Conservation (phyloP, 768 basidiomycete species). For the Neoboletus subvelutipes region DNA sequence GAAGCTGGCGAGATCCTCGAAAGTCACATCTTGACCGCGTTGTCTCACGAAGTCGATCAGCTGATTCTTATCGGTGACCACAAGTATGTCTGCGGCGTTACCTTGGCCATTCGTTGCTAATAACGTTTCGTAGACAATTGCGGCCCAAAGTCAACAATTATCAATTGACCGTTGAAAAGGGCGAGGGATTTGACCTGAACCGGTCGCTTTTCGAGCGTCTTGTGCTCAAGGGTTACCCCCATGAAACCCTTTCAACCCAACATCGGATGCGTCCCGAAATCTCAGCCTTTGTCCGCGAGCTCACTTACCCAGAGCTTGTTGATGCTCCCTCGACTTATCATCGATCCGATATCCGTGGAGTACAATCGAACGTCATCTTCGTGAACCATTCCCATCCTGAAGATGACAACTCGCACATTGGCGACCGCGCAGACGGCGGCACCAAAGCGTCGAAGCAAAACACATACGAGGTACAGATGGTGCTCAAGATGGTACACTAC, state of each 20-base stretch:
- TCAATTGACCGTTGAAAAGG: conserved; percentile 62
- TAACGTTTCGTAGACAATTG: conserved; percentile 46
- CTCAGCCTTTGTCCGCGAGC: conserved; percentile 54
- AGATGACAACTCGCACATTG: conserved; percentile 40
- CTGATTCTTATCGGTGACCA: conserved; percentile 65
- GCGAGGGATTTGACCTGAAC: conserved; percentile 66
- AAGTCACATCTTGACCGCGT: conserved; percentile 60
- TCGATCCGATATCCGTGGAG: conserved; percentile 52
- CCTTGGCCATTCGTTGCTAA: background rate
- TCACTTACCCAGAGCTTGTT: conserved; percentile 66
- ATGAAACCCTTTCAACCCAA: conserved; percentile 52
- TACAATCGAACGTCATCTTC: conserved; percentile 60
- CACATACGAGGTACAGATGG: conserved; percentile 57
- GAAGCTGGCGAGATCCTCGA: conserved; percentile 37
- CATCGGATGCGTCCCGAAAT: conserved; percentile 79
- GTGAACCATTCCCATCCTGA: conserved; percentile 58
- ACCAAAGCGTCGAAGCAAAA: conserved; percentile 60
- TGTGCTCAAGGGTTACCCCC: conserved; percentile 60
- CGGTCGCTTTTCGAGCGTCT: conserved; percentile 49
- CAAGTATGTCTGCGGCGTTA: conserved; percentile 40
- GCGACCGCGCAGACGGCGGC: conserved; percentile 45
- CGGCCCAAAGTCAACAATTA: conserved; percentile 74
- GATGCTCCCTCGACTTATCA: conserved; percentile 51
- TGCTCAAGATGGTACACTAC: conserved; percentile 63
- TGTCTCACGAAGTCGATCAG: conserved; percentile 46